Evolutionary conservation across 1,284 basidiomycete genomes (phyloP), one percentile per base, ranked within the genome.

Genomic region (Puccinia triticina): DNA sequence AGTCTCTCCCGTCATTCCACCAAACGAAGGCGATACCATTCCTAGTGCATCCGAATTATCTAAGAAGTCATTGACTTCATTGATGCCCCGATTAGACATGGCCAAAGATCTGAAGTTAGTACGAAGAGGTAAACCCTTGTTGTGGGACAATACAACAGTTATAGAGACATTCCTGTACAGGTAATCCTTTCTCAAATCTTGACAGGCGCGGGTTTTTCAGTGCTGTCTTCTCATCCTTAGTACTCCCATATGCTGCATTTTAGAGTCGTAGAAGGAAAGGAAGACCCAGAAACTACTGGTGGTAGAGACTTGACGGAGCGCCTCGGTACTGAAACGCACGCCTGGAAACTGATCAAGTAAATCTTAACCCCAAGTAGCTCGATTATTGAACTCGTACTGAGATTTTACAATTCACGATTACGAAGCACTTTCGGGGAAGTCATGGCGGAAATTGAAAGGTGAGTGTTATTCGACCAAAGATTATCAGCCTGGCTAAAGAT

Each of bases 101-200:
- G 57, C 61, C 12, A 74, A 81, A 73, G 79, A 81, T 66, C 14
- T 81, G 55, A 48, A 59, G 26, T 53, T 81, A 7, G 69, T 81
- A 26, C 67, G 79, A 37, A 73, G 34, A 64, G 59, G 69, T 40
- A 81, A 81, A 73, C 57, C 71, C 26, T 29, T 81, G 26, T 26
- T 53, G 50, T 81, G 79, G 79, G 79, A 81, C 46, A 74, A 32
- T 37, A 64, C 69, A 8, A 73, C 79, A 21, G n/a, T 81, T 18
- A 11, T 81, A 21, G 79, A 81, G 34, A 26, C 79, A 29, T 81
- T 81, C 57, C 37, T 81, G 61, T 81, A 81, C 69, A 57, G 79
- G 79, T 81, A 64, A 11, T 66, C 23, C 11, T 46, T 48, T 16
- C n/a, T 48, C 69, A 71, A 40, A 1, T 32, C n/a, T 26, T 40